phyloP scores from a whole-genome alignment of 2,329 filamentous ascomycete species.

The Leptographium wingfieldii region DNA sequence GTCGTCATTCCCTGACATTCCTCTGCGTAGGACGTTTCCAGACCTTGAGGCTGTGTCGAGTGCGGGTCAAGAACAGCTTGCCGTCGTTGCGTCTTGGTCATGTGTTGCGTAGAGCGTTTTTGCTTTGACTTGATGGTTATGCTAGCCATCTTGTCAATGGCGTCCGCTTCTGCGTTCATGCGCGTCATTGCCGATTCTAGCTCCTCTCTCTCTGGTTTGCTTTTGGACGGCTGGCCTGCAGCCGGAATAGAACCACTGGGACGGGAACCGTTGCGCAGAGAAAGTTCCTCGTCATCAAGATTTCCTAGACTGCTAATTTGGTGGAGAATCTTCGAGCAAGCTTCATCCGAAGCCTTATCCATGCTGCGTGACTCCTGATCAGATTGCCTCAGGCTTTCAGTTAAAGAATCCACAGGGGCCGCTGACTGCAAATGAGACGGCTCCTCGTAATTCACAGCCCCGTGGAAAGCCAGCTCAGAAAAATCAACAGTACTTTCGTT shows the following conservation, averaged over 20 bases:
- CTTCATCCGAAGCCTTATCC: slow-evolving; percentile 16
- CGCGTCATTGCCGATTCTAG: slow-evolving; percentile 19
- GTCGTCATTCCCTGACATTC: slow-evolving; percentile 26
- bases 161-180: slow-evolving; percentile 18
- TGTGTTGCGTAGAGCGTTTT: slow-evolving; percentile 1
- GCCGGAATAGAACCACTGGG: background rate
- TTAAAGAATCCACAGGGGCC: slow-evolving; percentile 17
- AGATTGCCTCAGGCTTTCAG: slow-evolving; percentile 24
- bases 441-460: slow-evolving; percentile 13
- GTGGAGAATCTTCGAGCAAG: slow-evolving; percentile 16
- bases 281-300: background rate
- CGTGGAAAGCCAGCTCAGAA: slow-evolving; percentile 17
- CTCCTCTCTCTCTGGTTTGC: slow-evolving; percentile 13
- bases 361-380: slow-evolving; percentile 15
- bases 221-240: slow-evolving; percentile 1
- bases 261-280: background rate
- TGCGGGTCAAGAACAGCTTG: slow-evolving; percentile 17
- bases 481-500: too few species aligned
- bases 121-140: slow-evolving; percentile 13
- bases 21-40: slow-evolving; percentile 33
- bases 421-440: slow-evolving; percentile 8
- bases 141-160: slow-evolving; percentile 17
- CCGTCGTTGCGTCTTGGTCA: slow-evolving; percentile 3
- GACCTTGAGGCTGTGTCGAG: slow-evolving; percentile 32
- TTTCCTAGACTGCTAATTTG: slow-evolving; percentile 6